A percentile compares a stretch with the other conserved stretches of the same genome.
Conservation (phyloP, 129 eudicot genomes). For the Helianthus tuberosus region DNA sequence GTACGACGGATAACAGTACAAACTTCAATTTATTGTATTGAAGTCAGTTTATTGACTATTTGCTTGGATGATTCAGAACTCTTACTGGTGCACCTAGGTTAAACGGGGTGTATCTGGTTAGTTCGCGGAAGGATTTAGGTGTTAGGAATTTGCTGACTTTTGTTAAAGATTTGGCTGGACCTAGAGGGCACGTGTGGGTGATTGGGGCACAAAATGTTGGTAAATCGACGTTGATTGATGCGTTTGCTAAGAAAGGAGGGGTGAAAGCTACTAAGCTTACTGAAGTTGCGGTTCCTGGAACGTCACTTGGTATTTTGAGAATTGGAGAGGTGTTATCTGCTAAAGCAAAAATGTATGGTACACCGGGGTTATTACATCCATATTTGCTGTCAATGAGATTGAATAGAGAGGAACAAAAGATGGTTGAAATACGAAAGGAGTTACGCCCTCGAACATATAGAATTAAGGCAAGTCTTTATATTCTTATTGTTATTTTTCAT, state of each 20-base stretch:
- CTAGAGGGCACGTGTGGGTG: constrained; percentile 97
- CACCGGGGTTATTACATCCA: constrained; percentile 92
- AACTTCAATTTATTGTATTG: no score
- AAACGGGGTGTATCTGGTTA: constrained; percentile 86
- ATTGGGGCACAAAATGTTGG: constrained; percentile 98
- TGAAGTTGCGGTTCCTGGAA: constrained; percentile 96
- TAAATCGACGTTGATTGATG: constrained; percentile 87
- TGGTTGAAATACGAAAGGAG: constrained; percentile 88
- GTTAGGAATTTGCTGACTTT: no score
- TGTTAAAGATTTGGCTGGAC: constrained; percentile 87
- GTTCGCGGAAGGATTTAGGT: no score
- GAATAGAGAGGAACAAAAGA: constrained; percentile 91
- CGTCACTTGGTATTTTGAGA: constrained; percentile 93
- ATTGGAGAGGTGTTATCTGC: constrained; percentile 89
- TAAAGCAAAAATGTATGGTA: constrained; percentile 96
- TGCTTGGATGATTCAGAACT: no score
- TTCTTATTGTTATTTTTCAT: neutral
- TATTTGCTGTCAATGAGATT: constrained; percentile 91
- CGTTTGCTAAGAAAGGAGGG: constrained; percentile 82
- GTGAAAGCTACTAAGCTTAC: constrained; percentile 79
- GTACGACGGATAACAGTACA: no score
- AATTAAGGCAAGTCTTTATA: constrained; percentile 63
- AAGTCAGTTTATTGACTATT: no score
- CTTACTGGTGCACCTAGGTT: constrained; percentile 97
- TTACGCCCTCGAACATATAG: constrained; percentile 77